These are phyloP conservation scores for Plasmodium berghei DNA, from an alignment of 169 alveolate genomes.

Conservation along the genomic window DNA sequence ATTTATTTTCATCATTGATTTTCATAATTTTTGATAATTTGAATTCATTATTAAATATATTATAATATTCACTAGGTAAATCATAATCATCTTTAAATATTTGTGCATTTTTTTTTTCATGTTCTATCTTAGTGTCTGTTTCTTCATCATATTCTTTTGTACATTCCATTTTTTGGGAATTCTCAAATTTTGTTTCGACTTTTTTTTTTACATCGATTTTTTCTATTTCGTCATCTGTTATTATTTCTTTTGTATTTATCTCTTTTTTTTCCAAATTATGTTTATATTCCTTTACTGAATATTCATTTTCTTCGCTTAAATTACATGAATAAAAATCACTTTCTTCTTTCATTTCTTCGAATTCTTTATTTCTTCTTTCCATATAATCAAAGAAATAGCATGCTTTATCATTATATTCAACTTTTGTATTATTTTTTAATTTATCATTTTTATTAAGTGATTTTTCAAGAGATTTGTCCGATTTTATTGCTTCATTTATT, in stretches of 20 bases:
- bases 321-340: background rate
- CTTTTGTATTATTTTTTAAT: slow-evolving; percentile 22
- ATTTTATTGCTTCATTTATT: slow-evolving; percentile 18
- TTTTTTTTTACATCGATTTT: background rate
- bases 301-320: background rate
- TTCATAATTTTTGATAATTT: background rate
- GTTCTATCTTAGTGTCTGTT: background rate
- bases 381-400: background rate
- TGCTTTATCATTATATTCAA: background rate
- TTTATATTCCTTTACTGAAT: background rate
- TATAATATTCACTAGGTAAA: background rate
- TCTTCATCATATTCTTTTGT: no score
- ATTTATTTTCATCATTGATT: background rate
- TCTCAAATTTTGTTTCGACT: background rate
- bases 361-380: background rate
- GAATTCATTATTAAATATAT: background rate
- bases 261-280: background rate
- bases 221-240: background rate
- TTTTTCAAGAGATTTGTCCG: slow-evolving; percentile 6
- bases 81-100: background rate
- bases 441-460: background rate
- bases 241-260: background rate
- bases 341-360: no score
- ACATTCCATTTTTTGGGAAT: no score
- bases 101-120: background rate